A percentile compares a stretch with the other conserved stretches of the same genome.
Evolutionary conservation across 1,139 yeast genomes (phyloP).

Genomic region (Lodderomyces parapsilosis): DNA sequence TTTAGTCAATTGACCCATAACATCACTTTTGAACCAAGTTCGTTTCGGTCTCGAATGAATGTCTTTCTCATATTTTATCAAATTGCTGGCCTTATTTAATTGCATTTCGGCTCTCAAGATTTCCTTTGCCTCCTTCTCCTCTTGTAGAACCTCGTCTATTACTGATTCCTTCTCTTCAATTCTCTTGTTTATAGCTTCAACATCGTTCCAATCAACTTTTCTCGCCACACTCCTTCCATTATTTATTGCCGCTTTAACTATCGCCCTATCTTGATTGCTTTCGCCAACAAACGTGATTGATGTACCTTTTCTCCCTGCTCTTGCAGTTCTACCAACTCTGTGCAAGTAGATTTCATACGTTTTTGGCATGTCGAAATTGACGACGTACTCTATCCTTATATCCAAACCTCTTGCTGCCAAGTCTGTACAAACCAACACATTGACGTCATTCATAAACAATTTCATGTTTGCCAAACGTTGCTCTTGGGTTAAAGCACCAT

Average conservation of each 20-base stretch:
- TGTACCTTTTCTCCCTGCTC: constrained; percentile 96
- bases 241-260: constrained; percentile 83
- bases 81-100: constrained; percentile 76
- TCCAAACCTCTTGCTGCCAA: constrained; percentile 98
- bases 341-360: constrained; percentile 87
- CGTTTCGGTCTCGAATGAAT: constrained; percentile 89
- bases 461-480: constrained; percentile 86
- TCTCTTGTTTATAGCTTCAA: constrained; percentile 62
- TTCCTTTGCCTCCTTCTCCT: constrained; percentile 88
- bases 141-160: constrained; percentile 76
- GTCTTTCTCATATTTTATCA: constrained; percentile 77
- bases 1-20: constrained; percentile 45
- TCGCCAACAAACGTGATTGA: constrained; percentile 95
- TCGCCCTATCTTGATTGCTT: constrained; percentile 74
- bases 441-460: constrained; percentile 75
- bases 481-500: constrained; percentile 92
- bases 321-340: constrained; percentile 98
- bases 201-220: constrained; percentile 80
- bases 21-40: constrained; percentile 78
- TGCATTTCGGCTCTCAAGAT: constrained; percentile 89
- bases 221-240: constrained; percentile 71
- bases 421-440: constrained; percentile 92
- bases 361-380: constrained; percentile 95
- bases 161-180: constrained; percentile 58
- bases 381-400: constrained; percentile 91